Evolutionary conservation across 768 basidiomycete genomes (phyloP), one percentile per base, ranked within the genome.

Genomic region (Rhodotorula toruloides): DNA sequence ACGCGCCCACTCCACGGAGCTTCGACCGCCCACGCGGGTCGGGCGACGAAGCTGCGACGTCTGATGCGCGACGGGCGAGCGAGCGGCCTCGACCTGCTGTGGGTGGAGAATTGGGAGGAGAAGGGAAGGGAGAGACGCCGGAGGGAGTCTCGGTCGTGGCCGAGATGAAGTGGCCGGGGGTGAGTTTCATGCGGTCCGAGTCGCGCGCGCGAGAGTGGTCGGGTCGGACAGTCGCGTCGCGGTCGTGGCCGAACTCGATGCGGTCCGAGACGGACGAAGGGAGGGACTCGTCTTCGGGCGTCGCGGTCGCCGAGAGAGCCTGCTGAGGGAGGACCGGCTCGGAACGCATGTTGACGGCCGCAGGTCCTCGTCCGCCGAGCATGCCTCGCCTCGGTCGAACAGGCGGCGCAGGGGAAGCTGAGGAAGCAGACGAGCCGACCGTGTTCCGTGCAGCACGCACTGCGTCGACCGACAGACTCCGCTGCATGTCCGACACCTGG

Each of bases 11-110:
- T 6, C 48, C 61, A 37, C 64, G 64, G 9, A 60, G 25, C 40
- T 52, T 54, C 5, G 58, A 60, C 9, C 64, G 64, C 2, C 64
- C 64, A 9, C 64, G 61, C 8, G 44, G 54, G n/a, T 54, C 46
- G 39, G 21, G 25, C 5, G 64, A 48, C 22, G 34, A 48, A 11
- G 19, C 60, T 1, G 39, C 50, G 17, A 32, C 47, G 46, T 27
- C 48, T 21, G 57, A 50, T 29, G 49, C 14, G 27, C 47, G 59
- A 19, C 63, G 68, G 1, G 63, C 29, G 25, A 46, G 25, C 4
- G 68, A 65, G 11, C 63, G 68, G 21, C 63, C 63, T 34, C 68
- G 68, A 4, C 66, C 61, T 36, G 44, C 61, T 2, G 68, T 65
- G 13, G 68, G 68, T 14, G 68, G 68, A 0, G 68, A 65, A 10